These are phyloP conservation scores for Talaromyces sp. DNA, from an alignment of 2,329 filamentous ascomycete species.

Conservation along the genomic window DNA sequence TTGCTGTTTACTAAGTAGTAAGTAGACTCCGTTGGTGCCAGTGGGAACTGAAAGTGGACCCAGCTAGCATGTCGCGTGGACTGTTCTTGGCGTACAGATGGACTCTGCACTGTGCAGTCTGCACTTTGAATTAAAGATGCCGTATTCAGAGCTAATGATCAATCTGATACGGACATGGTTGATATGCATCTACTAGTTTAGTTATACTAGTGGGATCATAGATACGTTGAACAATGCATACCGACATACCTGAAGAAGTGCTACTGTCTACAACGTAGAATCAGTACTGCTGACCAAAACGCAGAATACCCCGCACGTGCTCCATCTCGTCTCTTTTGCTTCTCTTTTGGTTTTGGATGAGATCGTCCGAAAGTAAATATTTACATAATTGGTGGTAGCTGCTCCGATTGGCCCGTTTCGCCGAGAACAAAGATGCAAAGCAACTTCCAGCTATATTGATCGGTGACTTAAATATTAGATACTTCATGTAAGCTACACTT, in stretches of 20 bases:
- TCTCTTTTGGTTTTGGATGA: neutral
- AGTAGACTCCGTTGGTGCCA: neutral
- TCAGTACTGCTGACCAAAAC: neutral
- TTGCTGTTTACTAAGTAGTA: too few relatives aligned
- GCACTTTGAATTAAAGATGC: too few relatives aligned
- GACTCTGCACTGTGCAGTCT: too few relatives aligned
- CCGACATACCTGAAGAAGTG: neutral
- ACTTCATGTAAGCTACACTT: too few relatives aligned
- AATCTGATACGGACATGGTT: too few relatives aligned
- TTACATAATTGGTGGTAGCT: neutral
- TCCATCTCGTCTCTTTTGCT: neutral
- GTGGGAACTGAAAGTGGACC: neutral
- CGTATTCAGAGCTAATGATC: too few relatives aligned
- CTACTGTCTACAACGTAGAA: neutral
- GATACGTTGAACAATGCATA: neutral
- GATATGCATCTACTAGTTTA: too few relatives aligned
- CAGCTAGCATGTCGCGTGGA: neutral
- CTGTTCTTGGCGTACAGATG: neutral
- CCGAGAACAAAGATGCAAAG: neutral
- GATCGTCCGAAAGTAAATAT: neutral
- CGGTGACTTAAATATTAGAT: too few relatives aligned
- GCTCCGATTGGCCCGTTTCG: neutral
- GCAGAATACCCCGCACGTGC: too few relatives aligned
- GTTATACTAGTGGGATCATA: neutral
- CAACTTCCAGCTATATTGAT: too few relatives aligned